Percentiles rank a stretch among this genome's conserved stretches.
phyloP scores from a whole-genome alignment of 257 asterid species.

The Primulina eburnea region DNA sequence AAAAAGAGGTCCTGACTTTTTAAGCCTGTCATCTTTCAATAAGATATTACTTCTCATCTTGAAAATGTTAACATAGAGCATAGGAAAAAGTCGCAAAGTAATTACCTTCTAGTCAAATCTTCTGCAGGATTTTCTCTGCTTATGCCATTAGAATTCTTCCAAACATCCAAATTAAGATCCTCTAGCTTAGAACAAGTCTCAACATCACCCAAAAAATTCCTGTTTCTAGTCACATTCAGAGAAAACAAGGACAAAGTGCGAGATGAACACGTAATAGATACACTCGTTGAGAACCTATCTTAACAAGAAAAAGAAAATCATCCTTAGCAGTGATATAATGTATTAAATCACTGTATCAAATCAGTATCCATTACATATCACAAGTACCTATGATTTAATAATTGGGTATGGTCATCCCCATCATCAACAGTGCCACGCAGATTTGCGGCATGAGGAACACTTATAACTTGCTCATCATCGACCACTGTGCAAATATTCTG shows the following conservation, averaged over 20 bases:
- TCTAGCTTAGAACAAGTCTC: conserved; percentile 87
- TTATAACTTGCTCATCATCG: conserved; percentile 56
- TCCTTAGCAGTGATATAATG: conserved; percentile 2
- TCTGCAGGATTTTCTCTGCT: conserved; percentile 44
- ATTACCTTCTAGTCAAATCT: conserved; percentile 55
- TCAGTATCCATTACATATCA: background rate
- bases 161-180: conserved; percentile 80
- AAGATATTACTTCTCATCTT: background rate
- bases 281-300: background rate
- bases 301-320: conserved; percentile 11
- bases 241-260: conserved; percentile 24
- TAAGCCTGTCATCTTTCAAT: conserved; percentile 2
- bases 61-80: conserved; percentile 14
- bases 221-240: conserved; percentile 40
- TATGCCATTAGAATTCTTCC: conserved; percentile 42
- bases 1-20: background rate
- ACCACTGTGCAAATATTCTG: conserved; percentile 56
- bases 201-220: conserved; percentile 60
- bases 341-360: too few relatives aligned
- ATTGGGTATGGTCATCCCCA: conserved; percentile 34
- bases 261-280: conserved; percentile 13
- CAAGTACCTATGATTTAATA: conserved; percentile 44
- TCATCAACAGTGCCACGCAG: conserved; percentile 31
- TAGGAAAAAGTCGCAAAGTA: conserved; percentile 25
- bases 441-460: conserved; percentile 31